Evolutionary conservation across 2,329 filamentous ascomycete genomes (phyloP), one percentile per base, ranked within the genome.

Genomic region (Epichloe gansuensis): DNA sequence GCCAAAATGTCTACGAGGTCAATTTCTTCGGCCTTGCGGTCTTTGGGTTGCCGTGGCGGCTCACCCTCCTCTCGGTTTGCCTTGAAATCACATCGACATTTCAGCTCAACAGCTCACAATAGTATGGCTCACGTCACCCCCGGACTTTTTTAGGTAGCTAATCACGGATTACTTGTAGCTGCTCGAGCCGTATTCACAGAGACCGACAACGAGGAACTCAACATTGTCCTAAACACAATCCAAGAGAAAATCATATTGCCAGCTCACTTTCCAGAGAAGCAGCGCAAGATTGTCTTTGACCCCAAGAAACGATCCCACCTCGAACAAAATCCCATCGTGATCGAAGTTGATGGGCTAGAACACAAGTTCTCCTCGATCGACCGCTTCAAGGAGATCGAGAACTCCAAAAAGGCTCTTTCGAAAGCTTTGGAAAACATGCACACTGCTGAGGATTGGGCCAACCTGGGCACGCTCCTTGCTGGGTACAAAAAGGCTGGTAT

Each of bases 201-300:
- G 50, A 74, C 77, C 4, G 76, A 76, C 13, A 75, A 75, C 43
- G 56, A 70, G 23, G 69, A 78, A 51, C 73, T 86, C 54, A 74
- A 83, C 62, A 53, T 63, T 12, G 60, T 74, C 35, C 74, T 86
- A 55, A 63, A 66, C 41, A 65, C 60, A 23, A 73, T 85, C 61
- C 78, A 81, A 56, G 66, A 73, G 45, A 76, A 76, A 58, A 73
- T 82, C 63, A 76, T 85, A 62, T 66, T 85, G 42, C 81, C 81
- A n/a, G 66, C 73, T 35, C 77, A 81, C 61, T 76, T 87, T 31
- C 71, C 74, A 23, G 53, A 62, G 31, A 65, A 68, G 49, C 76
- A 84, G 66, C 75, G 71, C 58, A 70, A 74, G 57, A 71, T 76
- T 54, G 66, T 85, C 58, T 75, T 73, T 66, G 67, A 70, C 53